Evolutionary conservation across 257 asterid species (phyloP), one percentile per base, ranked within the genome.

Genomic region (Nicotiana paniculata): DNA sequence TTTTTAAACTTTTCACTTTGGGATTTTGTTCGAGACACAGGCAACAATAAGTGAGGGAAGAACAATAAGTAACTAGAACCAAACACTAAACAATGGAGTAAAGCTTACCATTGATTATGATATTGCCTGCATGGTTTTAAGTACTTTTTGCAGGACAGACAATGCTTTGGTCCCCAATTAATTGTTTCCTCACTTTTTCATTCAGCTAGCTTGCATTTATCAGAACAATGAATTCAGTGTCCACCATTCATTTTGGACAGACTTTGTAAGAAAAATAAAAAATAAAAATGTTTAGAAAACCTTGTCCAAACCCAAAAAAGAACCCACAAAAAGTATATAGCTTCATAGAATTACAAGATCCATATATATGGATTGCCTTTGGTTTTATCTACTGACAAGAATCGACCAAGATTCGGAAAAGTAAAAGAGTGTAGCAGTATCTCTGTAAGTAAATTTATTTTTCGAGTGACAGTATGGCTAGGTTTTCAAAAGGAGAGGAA

Each of bases 211-310:
- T 63, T 80, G 83, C 83, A 48, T 80, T 28, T 43, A 26, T 28
- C 65, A 80, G 65, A 80, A 64, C 83, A 63, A 80, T 48, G 83
- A 80, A 62, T 80, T 80, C 77, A 48, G 83, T 64, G 83, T 80
- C 76, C 77, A 24, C 77, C 75, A 64, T 24, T 24, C 65, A 43
- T 80, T 0, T 70, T 70, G 15, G n/a, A 39, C 77, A 68, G 77
- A 37, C 77, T 68, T 37, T 35, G 55, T 10, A 9, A 70, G n/a
- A 39, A 39, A 32, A 26, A 70, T 3, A 70, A 43, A 43, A 68
- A 21, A 4, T 7, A 4, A 10, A 54, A 70, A 68, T 39, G 33
- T 32, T 21, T 70, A 21, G 12, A 30, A 11, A 70, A 43, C 77
- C 24, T 70, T 70, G 77, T 28, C 77, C 58, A 70, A 43, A 43